Evolutionary conservation across 164 flowering plant genomes (phyloP).

Genomic region (Euptelea pleiosperma): DNA sequence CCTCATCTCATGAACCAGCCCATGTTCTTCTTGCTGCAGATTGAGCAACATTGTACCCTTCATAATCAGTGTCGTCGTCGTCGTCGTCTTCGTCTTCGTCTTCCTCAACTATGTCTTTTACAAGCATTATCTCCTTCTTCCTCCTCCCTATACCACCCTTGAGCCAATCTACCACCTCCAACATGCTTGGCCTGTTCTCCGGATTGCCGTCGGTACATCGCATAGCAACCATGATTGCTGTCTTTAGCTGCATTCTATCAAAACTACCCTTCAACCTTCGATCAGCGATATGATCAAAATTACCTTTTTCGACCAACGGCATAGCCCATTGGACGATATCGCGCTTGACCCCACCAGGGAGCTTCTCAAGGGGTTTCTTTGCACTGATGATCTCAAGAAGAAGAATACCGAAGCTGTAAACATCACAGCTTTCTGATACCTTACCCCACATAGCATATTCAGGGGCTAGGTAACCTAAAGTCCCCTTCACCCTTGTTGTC

Average conservation of each 20-base stretch:
- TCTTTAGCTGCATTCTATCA: conserved; percentile 34
- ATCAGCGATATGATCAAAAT: conserved; percentile 46
- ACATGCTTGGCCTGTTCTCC: conserved; percentile 60
- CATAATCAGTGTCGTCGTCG: conserved; percentile 22
- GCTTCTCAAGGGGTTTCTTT: conserved; percentile 58
- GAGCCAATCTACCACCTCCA: conserved; percentile 50
- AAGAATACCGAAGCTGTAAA: conserved; percentile 72
- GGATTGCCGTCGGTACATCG: conserved; percentile 47
- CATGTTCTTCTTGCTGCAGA: conserved; percentile 8
- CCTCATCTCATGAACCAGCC: conserved; percentile 13
- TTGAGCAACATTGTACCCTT: conserved; percentile 8
- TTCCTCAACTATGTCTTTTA: conserved; percentile 13
- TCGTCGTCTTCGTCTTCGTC: conserved; percentile 17
- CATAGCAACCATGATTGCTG: conserved; percentile 33
- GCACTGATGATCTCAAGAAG: conserved; percentile 60
- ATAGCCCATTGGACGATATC: conserved; percentile 69
- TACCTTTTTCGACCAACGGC: conserved; percentile 46
- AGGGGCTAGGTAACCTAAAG: conserved; percentile 69
- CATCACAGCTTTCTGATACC: conserved; percentile 79
- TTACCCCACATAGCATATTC: conserved; percentile 92
- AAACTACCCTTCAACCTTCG: conserved; percentile 53
- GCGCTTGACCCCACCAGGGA: conserved; percentile 52
- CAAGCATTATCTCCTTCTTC: conserved; percentile 22
- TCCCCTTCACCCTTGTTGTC: conserved; percentile 74
- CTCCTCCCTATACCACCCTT: conserved; percentile 32